Evolutionary conservation across 768 basidiomycete genomes (phyloP).

Genomic region (Leccinum boreale): DNA sequence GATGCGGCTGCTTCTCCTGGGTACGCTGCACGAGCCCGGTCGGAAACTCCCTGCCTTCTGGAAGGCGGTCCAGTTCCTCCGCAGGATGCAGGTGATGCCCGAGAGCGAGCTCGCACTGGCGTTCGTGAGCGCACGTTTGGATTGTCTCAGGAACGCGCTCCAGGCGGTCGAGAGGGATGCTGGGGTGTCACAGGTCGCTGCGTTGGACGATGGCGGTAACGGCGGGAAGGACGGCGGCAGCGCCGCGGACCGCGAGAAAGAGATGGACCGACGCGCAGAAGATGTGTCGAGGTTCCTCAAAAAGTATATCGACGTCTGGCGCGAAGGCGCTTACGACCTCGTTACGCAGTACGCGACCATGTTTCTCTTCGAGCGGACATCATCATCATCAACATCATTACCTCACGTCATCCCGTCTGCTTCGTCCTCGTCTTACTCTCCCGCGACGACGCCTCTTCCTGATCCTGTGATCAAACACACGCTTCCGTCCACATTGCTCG

Average conservation of each 20-base stretch:
- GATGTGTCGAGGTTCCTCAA: constrained; percentile 78
- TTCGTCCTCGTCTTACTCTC: constrained; percentile 18
- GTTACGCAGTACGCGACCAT: constrained; percentile 87
- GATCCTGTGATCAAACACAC: constrained; percentile 29
- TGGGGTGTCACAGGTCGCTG: constrained; percentile 31
- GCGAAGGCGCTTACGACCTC: constrained; percentile 91
- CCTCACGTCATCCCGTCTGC: constrained; percentile 10
- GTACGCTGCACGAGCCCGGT: constrained; percentile 75
- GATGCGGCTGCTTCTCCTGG: constrained; percentile 77
- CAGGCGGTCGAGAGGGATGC: constrained; percentile 47
- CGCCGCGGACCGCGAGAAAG: constrained; percentile 36
- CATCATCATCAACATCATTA: constrained; percentile 16
- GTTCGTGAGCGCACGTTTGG: constrained; percentile 73
- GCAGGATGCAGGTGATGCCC: constrained; percentile 73
- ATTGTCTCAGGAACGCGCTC: constrained; percentile 57
- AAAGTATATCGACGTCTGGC: constrained; percentile 86
- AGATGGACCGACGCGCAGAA: constrained; percentile 59
- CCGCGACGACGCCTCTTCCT: constrained; percentile 19
- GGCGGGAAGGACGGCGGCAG: constrained; percentile 11
- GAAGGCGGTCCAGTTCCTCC: constrained; percentile 85
- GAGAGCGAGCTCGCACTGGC: constrained; percentile 80
- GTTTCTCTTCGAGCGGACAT: constrained; percentile 66
- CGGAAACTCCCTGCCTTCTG: constrained; percentile 84
- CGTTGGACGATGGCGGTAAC: constrained; percentile 5
- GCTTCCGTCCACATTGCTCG: constrained; percentile 30